These are phyloP conservation scores for Lycium ferocissimum DNA, from an alignment of 257 asterid genomes.

Conservation along the genomic window DNA sequence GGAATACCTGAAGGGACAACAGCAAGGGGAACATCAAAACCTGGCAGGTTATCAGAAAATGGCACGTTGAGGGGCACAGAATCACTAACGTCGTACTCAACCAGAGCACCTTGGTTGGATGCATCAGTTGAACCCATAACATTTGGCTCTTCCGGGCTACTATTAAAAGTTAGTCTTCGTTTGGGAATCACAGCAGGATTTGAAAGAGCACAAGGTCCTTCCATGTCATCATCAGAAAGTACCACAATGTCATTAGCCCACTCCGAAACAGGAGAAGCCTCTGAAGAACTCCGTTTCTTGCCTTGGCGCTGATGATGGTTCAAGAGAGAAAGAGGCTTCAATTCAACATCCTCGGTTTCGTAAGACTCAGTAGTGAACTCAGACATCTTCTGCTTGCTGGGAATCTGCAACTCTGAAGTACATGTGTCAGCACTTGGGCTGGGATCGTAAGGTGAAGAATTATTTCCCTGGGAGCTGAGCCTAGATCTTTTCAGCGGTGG, in stretches of 20 bases:
- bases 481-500: slow-evolving; percentile 43
- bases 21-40: slow-evolving; percentile 21
- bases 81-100: background rate
- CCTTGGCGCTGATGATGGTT: slow-evolving; percentile 31
- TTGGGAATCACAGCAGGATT: background rate
- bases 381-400: slow-evolving; percentile 28
- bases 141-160: slow-evolving; percentile 19
- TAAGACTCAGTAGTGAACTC: slow-evolving; percentile 12
- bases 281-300: slow-evolving; percentile 35
- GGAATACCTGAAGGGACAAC: slow-evolving; percentile 3
- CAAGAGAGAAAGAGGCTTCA: background rate
- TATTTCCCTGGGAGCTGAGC: slow-evolving; percentile 32
- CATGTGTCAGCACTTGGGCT: background rate
- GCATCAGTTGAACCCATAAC: background rate
- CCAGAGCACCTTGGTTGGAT: background rate
- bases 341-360: slow-evolving; percentile 31
- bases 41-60: slow-evolving; percentile 5
- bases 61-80: background rate
- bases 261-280: slow-evolving; percentile 29
- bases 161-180: background rate
- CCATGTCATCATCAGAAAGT: slow-evolving; percentile 33
- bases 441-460: slow-evolving; percentile 28
- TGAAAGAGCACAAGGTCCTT: background rate
- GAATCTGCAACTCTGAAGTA: slow-evolving; percentile 24
- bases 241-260: slow-evolving; percentile 21